Evolutionary conservation across 148 eudicot genomes (phyloP), one percentile per base, ranked within the genome.

Genomic region (Rhododendron vialii): DNA sequence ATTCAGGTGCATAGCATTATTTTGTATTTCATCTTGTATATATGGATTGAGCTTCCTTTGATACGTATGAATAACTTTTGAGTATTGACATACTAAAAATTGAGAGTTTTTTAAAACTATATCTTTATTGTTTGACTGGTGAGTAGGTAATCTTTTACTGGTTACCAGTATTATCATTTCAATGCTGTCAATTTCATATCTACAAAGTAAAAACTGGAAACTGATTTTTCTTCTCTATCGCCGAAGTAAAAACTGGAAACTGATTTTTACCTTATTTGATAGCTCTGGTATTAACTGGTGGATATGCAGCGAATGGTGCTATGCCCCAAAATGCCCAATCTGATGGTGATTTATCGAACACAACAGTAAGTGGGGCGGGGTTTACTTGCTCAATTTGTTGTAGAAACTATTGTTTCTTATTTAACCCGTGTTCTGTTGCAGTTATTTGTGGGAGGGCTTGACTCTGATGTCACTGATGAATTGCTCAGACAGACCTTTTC

Each of bases 381-480:
- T 81, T 82, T 45, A 55, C 51, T 77, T 80, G 75, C 71, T 57
- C 20, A 35, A 7, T 69, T 12, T 35, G 50, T 76, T 41, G 30
- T 50, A 47, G 17, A 14, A 38, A 53, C 65, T 36, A 30, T 50
- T 74, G 24, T 76, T 85, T 12, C 41, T 63, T 65, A 67, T 17
- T 36, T 41, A 59, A 55, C 26, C 28, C 9, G 20, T 55, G 26
- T 53, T 74, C 76, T 33, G 18, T 55, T 84, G 36, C 86, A 93
- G 95, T 84, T 93, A 85, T 93, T 93, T 89, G 94, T 93, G 48
- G 94, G 94, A 86, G 94, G 94, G 82, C 91, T 93, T 18, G 94
- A 93, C 84, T 89, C 93, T 75, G 94, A 90, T 82, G 91, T 91
- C 85, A 88, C 89, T 59, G 95, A 93, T 90, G 94, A 92, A 80